Percentiles rank a stretch among this genome's conserved stretches.
phyloP scores from a whole-genome alignment of 768 basidiomycete genomes.

The Lactarius sp. region DNA sequence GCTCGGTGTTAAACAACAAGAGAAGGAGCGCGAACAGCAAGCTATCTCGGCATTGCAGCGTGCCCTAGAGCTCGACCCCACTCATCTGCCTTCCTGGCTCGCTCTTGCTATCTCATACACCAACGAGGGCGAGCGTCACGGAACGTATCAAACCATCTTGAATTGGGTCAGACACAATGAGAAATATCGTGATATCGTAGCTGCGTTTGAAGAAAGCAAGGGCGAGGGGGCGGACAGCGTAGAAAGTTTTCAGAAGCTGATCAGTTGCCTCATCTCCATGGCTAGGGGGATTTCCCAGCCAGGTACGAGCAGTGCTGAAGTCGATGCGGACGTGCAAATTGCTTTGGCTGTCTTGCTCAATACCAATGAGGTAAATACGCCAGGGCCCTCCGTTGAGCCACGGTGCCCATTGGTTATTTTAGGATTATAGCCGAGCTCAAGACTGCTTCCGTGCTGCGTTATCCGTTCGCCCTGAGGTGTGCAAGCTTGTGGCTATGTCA shows the following conservation, averaged over 20 bases:
- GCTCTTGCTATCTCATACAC: slow-evolving; percentile 88
- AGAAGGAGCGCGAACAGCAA: slow-evolving; percentile 90
- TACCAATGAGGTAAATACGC: slow-evolving; percentile 65
- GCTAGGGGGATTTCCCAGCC: slow-evolving; percentile 50
- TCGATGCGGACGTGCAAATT: slow-evolving; percentile 95
- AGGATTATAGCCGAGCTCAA: slow-evolving; percentile 89
- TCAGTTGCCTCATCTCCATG: slow-evolving; percentile 78
- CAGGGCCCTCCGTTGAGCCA: neutral
- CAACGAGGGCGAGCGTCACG: slow-evolving; percentile 74
- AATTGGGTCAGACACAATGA: slow-evolving; percentile 73
- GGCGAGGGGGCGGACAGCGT: slow-evolving; percentile 30
- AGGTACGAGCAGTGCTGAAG: slow-evolving; percentile 35
- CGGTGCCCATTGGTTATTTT: neutral
- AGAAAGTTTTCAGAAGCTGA: slow-evolving; percentile 50
- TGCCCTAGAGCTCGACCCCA: slow-evolving; percentile 75
- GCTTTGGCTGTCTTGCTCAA: slow-evolving; percentile 92
- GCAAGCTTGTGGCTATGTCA: slow-evolving; percentile 20
- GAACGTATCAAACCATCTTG: slow-evolving; percentile 76
- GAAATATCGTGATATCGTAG: slow-evolving; percentile 47
- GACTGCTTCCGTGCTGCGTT: slow-evolving; percentile 93
- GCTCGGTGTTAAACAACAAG: slow-evolving; percentile 95
- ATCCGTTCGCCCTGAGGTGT: slow-evolving; percentile 79
- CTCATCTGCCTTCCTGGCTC: slow-evolving; percentile 77
- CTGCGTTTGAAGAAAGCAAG: slow-evolving; percentile 33
- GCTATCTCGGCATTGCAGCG: slow-evolving; percentile 82